Conservation (phyloP, 805 yeast genomes). For the Tetrapisispora fleetii region DNA sequence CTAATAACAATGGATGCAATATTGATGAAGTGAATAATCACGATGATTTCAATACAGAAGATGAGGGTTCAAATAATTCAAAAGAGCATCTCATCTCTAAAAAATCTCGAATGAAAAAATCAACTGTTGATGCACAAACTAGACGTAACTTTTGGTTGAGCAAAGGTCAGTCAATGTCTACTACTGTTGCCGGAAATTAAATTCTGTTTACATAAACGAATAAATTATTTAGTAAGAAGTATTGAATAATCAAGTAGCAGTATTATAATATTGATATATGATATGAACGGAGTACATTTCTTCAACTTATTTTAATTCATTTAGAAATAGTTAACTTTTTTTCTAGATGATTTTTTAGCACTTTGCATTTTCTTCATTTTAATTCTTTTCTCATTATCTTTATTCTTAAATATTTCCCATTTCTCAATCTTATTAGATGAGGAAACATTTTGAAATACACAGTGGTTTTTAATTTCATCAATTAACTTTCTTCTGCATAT, state of each 20-base stretch:
- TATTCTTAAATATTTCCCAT: slow-evolving; percentile 37
- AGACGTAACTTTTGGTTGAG: slow-evolving; percentile 28
- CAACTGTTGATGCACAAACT: slow-evolving; percentile 26
- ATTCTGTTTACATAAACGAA: not conserved
- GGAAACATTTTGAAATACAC: slow-evolving; percentile 40
- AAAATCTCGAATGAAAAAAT: slow-evolving; percentile 7
- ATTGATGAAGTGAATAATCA: not conserved
- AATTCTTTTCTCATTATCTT: slow-evolving; percentile 30
- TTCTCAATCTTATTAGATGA: slow-evolving; percentile 36
- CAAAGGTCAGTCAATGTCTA: slow-evolving; percentile 21
- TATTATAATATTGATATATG: not conserved
- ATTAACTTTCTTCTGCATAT: slow-evolving; percentile 54
- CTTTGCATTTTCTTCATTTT: slow-evolving; percentile 30
- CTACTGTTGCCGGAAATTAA: not conserved
- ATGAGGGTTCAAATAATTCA: not conserved
- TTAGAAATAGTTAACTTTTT: slow-evolving; percentile 4
- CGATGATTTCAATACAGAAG: not conserved
- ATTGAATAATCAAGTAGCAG: not conserved
- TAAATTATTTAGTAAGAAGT: not conserved
- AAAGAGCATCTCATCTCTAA: not conserved
- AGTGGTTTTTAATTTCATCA: slow-evolving; percentile 38
- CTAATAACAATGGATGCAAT: not conserved
- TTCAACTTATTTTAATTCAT: not conserved
- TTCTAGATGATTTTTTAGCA: slow-evolving; percentile 32
- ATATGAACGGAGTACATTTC: not conserved